Conservation (phyloP, 1,139 yeast genomes). For the Saccharomyces hybrid region DNA sequence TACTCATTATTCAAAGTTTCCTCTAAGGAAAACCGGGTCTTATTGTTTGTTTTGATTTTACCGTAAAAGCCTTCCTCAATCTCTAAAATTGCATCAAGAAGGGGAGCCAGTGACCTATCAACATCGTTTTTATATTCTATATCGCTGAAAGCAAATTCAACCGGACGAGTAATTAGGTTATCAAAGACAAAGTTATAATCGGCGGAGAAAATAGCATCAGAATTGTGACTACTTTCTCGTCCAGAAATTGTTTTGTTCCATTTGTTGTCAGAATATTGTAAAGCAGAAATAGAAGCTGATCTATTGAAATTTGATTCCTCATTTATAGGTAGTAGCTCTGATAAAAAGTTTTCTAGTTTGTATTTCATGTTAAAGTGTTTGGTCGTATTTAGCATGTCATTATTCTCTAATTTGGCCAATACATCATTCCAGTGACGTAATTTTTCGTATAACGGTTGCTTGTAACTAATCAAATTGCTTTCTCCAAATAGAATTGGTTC, state of each 20-base stretch:
- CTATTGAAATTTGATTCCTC: constrained; percentile 31
- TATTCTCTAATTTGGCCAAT: constrained; percentile 14
- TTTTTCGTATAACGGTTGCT: constrained; percentile 25
- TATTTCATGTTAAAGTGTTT: constrained; percentile 20
- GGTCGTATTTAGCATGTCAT: constrained; percentile 23
- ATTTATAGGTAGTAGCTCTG: constrained; percentile 25
- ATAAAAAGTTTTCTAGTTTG: constrained; percentile 25
- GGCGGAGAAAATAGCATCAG: constrained; percentile 16
- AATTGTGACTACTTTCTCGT: constrained; percentile 9
- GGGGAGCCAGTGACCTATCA: constrained; percentile 18
- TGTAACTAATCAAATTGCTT: constrained; percentile 26
- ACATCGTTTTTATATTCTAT: constrained; percentile 16
- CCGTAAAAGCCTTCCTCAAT: constrained; percentile 25
- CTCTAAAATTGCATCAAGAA: constrained; percentile 24
- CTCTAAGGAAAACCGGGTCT: constrained; percentile 11
- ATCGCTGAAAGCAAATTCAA: constrained; percentile 19
- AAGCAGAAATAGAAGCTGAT: constrained; percentile 18
- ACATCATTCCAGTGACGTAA: constrained; percentile 28
- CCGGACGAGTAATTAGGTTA: constrained; percentile 19
- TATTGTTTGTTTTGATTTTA: constrained; percentile 12
- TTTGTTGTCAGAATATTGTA: constrained; percentile 15
- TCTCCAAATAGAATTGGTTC: constrained; percentile 16
- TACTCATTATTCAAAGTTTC: constrained; percentile 17
- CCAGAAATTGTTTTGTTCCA: constrained; percentile 17
- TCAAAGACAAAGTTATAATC: constrained; percentile 22